Base-by-base conservation (phyloP, 2,329 filamentous ascomycete genomes). In the Rhynchosporium agropyri region DNA sequence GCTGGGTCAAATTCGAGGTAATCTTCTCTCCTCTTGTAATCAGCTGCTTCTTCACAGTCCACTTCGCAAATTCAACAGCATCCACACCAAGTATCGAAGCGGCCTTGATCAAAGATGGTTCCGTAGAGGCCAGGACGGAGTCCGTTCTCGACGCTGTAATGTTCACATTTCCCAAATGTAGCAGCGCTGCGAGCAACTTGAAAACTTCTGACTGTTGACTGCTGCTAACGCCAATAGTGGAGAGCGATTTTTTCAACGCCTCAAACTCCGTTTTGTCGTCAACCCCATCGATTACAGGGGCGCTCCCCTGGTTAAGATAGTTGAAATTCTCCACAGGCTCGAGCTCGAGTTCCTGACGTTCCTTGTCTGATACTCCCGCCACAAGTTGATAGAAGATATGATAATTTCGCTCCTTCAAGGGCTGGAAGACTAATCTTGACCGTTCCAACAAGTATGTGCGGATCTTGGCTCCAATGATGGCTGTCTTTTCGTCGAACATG, bases 341-440 rank as follows among this genome's bases (percentile, higher is more conserved):
- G 65, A 99, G 80, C 49, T 87, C 86, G 63, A 97, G 83, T 70
- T 94, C 89, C 74, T 94, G 84, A 56, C 88, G 88, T 77, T 97
- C 89, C 67, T 86, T 83, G 38, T 96, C 91, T 1, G 91, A 88
- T n/a, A 93, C 90, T 75, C 96, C 95, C 56, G 93, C 92, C 51
- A 97, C 88, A 58, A 99, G 84, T 77, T 99, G 95, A 77, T 99
- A 99, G 80, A 99, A 99, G 72, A 99, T 94, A 78, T 99, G 95
- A 79, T 99, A 99, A 77, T 99, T 99, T 70, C 95, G 86, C 80
- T 99, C 95, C 79, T 97, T 98, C 67, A 97, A 81, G 48, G 95
- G 95, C 76, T 99, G 95, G 78, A 98, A 99, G 20, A 98, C 95
- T 72, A 99, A 82, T 79, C 95, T 89, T 66, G 95, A 98, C 65